phyloP scores from a whole-genome alignment of 345 rosid genomes.

The rapeseed (Brassica napus) region DNA sequence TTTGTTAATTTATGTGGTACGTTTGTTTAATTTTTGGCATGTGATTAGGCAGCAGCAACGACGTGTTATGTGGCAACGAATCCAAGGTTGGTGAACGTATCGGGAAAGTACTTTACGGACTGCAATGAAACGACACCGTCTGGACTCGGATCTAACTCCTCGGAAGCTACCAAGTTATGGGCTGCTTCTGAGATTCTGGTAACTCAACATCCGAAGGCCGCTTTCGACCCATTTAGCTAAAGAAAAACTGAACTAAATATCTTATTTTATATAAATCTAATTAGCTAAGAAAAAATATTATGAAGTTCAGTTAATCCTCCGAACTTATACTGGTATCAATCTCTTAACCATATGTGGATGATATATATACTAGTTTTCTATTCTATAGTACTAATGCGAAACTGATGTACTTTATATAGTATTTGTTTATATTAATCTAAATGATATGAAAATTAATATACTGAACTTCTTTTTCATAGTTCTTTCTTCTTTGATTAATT shows the following conservation, averaged over 20 bases:
- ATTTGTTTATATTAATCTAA: constrained; percentile 22
- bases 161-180: constrained; percentile 79
- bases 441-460: not conserved
- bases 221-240: constrained; percentile 45
- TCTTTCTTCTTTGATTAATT: not conserved
- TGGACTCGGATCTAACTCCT: constrained; percentile 63
- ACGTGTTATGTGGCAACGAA: constrained; percentile 83
- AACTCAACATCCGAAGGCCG: constrained; percentile 56
- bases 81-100: constrained; percentile 54
- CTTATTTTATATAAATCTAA: constrained; percentile 3
- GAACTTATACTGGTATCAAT: constrained; percentile 7
- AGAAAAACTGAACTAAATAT: not conserved
- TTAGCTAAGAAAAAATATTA: not conserved
- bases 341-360: not conserved
- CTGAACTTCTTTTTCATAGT: not conserved
- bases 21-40: constrained; percentile 20
- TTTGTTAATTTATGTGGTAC: constrained; percentile 18
- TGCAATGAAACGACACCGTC: constrained; percentile 84
- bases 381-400: constrained; percentile 6
- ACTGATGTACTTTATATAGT: constrained; percentile 13
- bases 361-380: not conserved
- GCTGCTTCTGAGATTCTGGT: constrained; percentile 77
- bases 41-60: constrained; percentile 84
- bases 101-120: constrained; percentile 85
- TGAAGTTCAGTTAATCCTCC: constrained; percentile 12